Evolutionary conservation across 148 eudicot species (phyloP), one percentile per base, ranked within the genome.

Genomic region (Rhododendron molle): DNA sequence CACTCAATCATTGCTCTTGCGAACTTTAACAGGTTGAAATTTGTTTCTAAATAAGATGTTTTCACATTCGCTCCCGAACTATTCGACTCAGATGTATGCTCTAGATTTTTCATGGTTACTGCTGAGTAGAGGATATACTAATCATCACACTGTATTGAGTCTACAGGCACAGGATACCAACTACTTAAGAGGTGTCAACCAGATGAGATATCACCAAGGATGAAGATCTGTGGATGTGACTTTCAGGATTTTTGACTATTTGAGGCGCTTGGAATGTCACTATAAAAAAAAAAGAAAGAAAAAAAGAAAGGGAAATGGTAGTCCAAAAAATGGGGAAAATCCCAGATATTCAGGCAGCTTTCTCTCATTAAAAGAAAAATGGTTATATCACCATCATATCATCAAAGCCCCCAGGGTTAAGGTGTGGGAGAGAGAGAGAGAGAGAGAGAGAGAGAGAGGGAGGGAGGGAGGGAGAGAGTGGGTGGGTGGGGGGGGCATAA

Each of bases 201-300:
- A 92, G 89, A 93, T 85, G 93, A 91, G 91, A 82, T 91, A 89
- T 91, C 92, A 86, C 83, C 90, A 90, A 83, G 92, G 98, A 91
- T 93, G 89, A 80, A 92, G 88, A 86, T 86, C 89, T 71, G 15
- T 46, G 76, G 93, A 90, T 90, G 91, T 89, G 92, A 90, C 93
- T 74, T 85, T 78, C 56, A 86, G 74, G 43, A 62, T 28, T 86
- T 28, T 86, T 82, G 52, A 65, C 81, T 38, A 43, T 26, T 80
- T 71, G 46, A 47, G 65, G 76, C 74, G 72, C 85, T 85, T 79
- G 82, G 74, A 84, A 44, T 77, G 80, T 44, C 32, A 44, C 32
- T 21, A 78, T 2, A 46, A 26, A 5, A 78, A 46, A 1, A 44
- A 23, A 9, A 74, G 44, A 46, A 6, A 10, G 4, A n/a, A 21